A percentile compares a stretch with the other conserved stretches of the same genome.
Evolutionary conservation across 331 rosid genomes (phyloP).

Genomic region (Prunus yedoensis): DNA sequence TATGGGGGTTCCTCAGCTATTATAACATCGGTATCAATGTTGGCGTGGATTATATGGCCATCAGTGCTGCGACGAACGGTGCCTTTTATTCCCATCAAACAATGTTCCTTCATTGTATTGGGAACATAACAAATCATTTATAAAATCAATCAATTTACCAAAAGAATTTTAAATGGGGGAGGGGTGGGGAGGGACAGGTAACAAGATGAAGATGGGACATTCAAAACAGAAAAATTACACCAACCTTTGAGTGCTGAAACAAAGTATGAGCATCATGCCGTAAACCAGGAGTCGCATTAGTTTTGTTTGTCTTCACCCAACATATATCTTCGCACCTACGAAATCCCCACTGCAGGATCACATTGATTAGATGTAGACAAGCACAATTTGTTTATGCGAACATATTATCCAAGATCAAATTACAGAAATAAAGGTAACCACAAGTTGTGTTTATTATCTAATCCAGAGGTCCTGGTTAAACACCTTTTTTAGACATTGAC

Average conservation of each 20-base stretch:
- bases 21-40: slow-evolving; percentile 87
- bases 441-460: background rate
- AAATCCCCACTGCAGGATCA: slow-evolving; percentile 81
- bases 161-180: background rate
- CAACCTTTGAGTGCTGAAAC: slow-evolving; percentile 96
- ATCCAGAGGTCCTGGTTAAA: slow-evolving; percentile 19
- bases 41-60: slow-evolving; percentile 96
- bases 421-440: slow-evolving; percentile 8
- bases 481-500: slow-evolving; percentile 94
- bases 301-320: slow-evolving; percentile 97
- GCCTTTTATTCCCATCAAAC: slow-evolving; percentile 97
- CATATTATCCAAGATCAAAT: slow-evolving; percentile 7
- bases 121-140: slow-evolving; percentile 21
- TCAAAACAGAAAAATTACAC: slow-evolving; percentile 17
- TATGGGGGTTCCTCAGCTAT: slow-evolving; percentile 94
- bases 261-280: slow-evolving; percentile 91
- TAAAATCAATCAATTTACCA: background rate
- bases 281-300: slow-evolving; percentile 76
- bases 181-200: too few relatives aligned
- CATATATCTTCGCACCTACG: slow-evolving; percentile 98
- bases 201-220: too few relatives aligned
- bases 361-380: slow-evolving; percentile 17
- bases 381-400: slow-evolving; percentile 9
- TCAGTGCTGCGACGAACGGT: slow-evolving; percentile 96
- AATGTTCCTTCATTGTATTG: slow-evolving; percentile 66